Conservation (phyloP, 495 filamentous ascomycete species). For the Neurospora terricola region DNA sequence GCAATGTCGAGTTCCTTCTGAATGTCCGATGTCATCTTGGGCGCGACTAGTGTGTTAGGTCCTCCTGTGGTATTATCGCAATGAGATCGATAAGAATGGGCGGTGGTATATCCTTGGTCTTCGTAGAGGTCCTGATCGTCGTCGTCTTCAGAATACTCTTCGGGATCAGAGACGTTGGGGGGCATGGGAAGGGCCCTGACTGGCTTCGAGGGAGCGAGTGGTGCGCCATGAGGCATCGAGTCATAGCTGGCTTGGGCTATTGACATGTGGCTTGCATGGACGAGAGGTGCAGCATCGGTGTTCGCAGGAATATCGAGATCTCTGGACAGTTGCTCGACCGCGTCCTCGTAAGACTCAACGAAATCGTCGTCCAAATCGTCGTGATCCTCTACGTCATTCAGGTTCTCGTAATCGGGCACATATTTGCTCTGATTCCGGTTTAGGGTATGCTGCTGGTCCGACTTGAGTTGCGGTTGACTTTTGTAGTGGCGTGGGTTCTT, state of each 20-base stretch:
- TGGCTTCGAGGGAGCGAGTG: conserved; percentile 1
- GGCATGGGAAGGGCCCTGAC: conserved; percentile 13
- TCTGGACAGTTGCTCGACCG: conserved; percentile 26
- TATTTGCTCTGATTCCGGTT: conserved; percentile 26
- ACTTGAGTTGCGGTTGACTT: conserved; percentile 30
- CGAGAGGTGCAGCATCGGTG: conserved; percentile 3
- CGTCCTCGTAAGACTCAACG: conserved; percentile 34
- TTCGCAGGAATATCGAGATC: conserved; percentile 3
- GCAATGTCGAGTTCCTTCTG: conserved; percentile 61
- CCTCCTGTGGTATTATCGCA: conserved; percentile 73
- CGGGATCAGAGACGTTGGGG: conserved; percentile 40
- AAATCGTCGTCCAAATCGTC: conserved; percentile 22
- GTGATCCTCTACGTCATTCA: conserved; percentile 15
- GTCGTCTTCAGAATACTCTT: conserved; percentile 69
- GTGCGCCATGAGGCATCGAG: background rate
- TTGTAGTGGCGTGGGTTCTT: conserved; percentile 34
- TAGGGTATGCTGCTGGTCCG: conserved; percentile 16
- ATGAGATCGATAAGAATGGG: conserved; percentile 61
- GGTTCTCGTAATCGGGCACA: conserved; percentile 7
- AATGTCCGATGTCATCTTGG: conserved; percentile 51
- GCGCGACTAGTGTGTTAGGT: conserved; percentile 59
- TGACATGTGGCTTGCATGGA: background rate
- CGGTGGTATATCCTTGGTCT: conserved; percentile 73
- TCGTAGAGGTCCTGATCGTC: conserved; percentile 70
- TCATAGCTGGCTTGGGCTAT: conserved; percentile 2